A percentile compares a stretch with the other conserved stretches of the same genome.
Conservation (phyloP, 345 rosid species). For the Euphorbia peplus region DNA sequence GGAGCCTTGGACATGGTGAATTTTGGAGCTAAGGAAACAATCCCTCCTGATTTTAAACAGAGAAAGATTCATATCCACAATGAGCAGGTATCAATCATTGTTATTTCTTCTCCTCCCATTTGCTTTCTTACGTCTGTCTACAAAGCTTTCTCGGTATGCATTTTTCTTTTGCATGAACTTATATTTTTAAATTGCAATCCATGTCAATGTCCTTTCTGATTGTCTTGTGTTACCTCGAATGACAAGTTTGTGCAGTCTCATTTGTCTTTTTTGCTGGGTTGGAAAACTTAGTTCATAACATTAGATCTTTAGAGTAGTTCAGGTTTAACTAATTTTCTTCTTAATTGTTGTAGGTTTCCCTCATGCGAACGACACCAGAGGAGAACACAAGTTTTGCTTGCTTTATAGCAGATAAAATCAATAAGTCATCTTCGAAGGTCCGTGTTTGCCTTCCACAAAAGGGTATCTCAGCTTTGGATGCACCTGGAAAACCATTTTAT, state of each 20-base stretch:
- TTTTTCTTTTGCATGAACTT: not conserved
- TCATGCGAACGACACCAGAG: slow-evolving; percentile 73
- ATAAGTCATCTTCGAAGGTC: slow-evolving; percentile 63
- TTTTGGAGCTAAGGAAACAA: slow-evolving; percentile 75
- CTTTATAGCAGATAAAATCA: slow-evolving; percentile 78
- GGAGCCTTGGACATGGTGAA: slow-evolving; percentile 97
- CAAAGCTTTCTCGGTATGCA: not conserved
- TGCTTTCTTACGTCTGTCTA: not conserved
- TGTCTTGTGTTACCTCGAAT: not conserved
- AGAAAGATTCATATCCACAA: slow-evolving; percentile 79
- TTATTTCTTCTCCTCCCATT: not conserved
- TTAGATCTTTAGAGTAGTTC: not conserved
- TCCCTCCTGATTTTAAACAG: slow-evolving; percentile 58
- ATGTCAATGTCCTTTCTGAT: not conserved
- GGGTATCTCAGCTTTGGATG: slow-evolving; percentile 86
- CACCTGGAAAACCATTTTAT: slow-evolving; percentile 66
- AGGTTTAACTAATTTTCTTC: slow-evolving; percentile 1
- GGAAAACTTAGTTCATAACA: not conserved
- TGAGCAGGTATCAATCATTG: slow-evolving; percentile 50
- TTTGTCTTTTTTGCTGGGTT: not conserved
- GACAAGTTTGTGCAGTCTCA: not conserved
- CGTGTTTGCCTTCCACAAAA: slow-evolving; percentile 68
- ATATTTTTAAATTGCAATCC: not conserved
- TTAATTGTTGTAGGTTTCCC: too few relatives aligned
- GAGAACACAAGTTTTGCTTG: slow-evolving; percentile 71